Conservation (phyloP, 768 basidiomycete species). For the Podaxis carcinomalis region DNA sequence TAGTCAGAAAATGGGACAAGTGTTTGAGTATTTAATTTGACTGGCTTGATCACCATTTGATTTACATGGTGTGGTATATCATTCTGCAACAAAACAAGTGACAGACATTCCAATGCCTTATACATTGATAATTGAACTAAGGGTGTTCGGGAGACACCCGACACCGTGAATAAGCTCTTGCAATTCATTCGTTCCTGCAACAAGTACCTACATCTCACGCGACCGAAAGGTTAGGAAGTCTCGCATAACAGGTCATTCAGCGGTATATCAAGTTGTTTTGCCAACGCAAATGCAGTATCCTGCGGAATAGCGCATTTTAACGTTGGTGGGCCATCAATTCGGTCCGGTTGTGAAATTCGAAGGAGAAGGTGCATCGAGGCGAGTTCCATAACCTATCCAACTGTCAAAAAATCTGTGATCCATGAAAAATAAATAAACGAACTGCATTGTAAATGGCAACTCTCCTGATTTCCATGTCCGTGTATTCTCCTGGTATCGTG, state of each 20-base stretch:
- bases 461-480: conserved; percentile 67
- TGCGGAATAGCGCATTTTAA: conserved; percentile 74
- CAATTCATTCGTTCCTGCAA: no score
- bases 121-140: no score
- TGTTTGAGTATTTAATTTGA: no score
- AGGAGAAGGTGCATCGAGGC: conserved; percentile 62
- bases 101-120: no score
- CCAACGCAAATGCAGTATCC: conserved; percentile 48
- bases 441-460: conserved; percentile 59
- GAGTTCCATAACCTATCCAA: conserved; percentile 59
- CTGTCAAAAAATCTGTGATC: not conserved
- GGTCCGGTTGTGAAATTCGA: conserved; percentile 55
- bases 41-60: no score
- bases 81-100: no score
- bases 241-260: conserved; percentile 73
- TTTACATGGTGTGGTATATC: no score
- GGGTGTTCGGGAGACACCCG: no score
- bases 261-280: conserved; percentile 55
- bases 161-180: no score
- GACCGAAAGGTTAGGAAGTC: conserved; percentile 23
- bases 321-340: conserved; percentile 63
- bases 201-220: not conserved
- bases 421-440: conserved; percentile 21
- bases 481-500: conserved; percentile 61
- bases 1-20: no score